Percentiles rank a stretch among this genome's conserved stretches.
These are phyloP conservation scores for Chondrus crispus DNA, from an alignment of 23 red algal genomes.

Conservation along the genomic window DNA sequence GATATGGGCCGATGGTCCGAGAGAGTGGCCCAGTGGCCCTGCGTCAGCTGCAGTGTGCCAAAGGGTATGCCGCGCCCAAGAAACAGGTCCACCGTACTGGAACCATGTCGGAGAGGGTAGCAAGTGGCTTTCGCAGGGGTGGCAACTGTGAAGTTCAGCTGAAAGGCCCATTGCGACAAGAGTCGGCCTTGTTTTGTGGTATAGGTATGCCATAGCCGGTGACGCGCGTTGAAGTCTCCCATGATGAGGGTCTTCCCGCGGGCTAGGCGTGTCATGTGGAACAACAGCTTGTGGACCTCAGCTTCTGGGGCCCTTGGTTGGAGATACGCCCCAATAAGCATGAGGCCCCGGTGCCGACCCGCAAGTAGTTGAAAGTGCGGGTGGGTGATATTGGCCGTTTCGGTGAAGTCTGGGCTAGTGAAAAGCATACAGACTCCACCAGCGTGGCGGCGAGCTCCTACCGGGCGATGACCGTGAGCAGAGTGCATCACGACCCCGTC, in stretches of 20 bases:
- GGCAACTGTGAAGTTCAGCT: neutral
- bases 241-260: neutral
- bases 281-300: neutral
- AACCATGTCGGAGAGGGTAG: no score
- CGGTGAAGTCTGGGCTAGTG: no score
- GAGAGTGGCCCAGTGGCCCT: no score
- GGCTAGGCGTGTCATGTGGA: neutral
- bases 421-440: neutral
- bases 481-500: neutral
- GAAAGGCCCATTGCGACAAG: neutral
- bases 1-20: no score
- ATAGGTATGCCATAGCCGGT: constrained; percentile 16
- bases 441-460: neutral
- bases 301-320: neutral
- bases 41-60: no score
- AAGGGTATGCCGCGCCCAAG: no score
- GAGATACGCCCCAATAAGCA: neutral
- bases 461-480: neutral
- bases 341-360: no score
- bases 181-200: neutral
- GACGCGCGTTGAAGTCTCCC: constrained; percentile 17
- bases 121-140: no score
- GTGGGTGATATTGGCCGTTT: no score
- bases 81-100: neutral
- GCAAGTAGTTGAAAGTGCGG: neutral